phyloP scores from a whole-genome alignment of 441 rosid species.

The Syzygium syzygioides region DNA sequence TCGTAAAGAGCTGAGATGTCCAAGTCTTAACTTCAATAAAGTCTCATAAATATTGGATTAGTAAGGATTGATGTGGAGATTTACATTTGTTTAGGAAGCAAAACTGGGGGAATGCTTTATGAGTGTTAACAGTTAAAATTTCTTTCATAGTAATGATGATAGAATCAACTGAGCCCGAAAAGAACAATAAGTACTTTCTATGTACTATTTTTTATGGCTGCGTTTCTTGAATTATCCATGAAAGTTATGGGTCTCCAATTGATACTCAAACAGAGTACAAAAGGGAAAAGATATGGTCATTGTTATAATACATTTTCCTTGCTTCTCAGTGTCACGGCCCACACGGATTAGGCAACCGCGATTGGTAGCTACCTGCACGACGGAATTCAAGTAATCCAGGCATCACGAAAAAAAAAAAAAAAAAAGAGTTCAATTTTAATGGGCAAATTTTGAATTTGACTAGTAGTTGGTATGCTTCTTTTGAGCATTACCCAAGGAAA shows the following conservation, averaged over 20 bases:
- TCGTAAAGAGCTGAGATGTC: neutral
- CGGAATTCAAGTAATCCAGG: neutral
- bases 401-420: neutral
- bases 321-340: slow-evolving; percentile 75
- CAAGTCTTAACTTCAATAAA: neutral
- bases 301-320: slow-evolving; percentile 56
- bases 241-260: neutral
- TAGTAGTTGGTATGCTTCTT: neutral
- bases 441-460: neutral
- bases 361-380: slow-evolving; percentile 77
- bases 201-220: neutral
- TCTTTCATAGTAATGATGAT: neutral
- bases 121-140: neutral
- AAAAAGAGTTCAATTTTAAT: neutral
- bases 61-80: neutral
- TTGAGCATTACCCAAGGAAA: neutral
- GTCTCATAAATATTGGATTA: accelerated
- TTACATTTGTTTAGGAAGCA: neutral
- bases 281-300: neutral
- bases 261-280: neutral
- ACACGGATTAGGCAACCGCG: slow-evolving; percentile 81
- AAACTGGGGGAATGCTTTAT: no score
- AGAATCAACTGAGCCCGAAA: neutral
- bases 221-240: neutral
- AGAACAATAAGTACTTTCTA: neutral